Base-by-base conservation (phyloP, 169 alveolate species). In the Cryptosporidium andersoni region DNA sequence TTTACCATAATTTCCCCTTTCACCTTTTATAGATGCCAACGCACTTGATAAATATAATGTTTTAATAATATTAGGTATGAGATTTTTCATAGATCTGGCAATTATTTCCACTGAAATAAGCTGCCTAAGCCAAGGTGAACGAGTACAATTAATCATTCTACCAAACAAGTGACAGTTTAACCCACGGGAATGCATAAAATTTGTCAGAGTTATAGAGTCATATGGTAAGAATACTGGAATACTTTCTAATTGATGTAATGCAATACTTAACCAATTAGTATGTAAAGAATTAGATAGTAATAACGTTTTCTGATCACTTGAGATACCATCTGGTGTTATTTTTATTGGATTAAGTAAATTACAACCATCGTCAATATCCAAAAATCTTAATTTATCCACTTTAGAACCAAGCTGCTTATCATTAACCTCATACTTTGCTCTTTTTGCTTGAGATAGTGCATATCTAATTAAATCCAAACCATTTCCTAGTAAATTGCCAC, bases 61-160 rank as follows among this genome's bases (percentile, higher is more conserved):
- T 58, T 74, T 74, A 14, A 74, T 74, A 42, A 74, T 12, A 52
- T 47, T 74, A 11, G 85, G 85, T 55, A 74, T 58, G 6, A 74
- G 48, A 74, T 58, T 74, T 52, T 74, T 74, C 12, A 74, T 74
- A 14, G 85, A 58, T 58, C 85, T 74, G 1, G 64, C 45, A n/a
- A 74, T 68, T 56, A 74, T 74, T 43, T 74, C 85, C 2, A 74
- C 42, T 2, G 85, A 74, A 47, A 74, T 42, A 4, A 74, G 49
- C 25, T 74, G 85, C 2, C 60, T 74, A 11, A 74, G 49, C 85
- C 85, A 74, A 47, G 85, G 85, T 1, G 85, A 74, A 45, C 85
- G 55, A 14, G 85, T 74, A 43, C 16, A 74, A 39, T 74, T 74
- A 8, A 74, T 36, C 85, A 74, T 74, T 51, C 85, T 37, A 2